Evolutionary conservation across 768 basidiomycete species (phyloP).

Genomic region (Rhodotorula taiwanensis): DNA sequence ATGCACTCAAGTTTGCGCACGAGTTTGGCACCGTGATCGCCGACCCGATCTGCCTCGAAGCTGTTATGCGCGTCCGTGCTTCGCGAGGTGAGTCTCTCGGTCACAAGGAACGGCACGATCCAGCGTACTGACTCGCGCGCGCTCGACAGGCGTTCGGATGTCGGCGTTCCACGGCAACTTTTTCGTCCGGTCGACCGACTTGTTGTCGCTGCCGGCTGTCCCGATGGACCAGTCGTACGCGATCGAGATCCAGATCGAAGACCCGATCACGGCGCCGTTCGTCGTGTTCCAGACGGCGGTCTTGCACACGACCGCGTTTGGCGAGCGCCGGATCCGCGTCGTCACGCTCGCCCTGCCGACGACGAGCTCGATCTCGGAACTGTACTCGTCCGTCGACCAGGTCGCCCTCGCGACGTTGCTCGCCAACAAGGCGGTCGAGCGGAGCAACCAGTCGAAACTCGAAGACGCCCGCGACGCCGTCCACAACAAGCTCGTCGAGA

Average conservation of each 20-base stretch:
- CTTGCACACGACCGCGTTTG: conserved; percentile 87
- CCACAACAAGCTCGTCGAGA: conserved; percentile 73
- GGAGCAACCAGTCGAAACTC: conserved; percentile 71
- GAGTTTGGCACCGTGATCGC: conserved; percentile 91
- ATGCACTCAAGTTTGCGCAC: conserved; percentile 95
- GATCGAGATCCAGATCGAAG: conserved; percentile 92
- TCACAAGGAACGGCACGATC: too few relatives aligned
- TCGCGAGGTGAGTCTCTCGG: conserved; percentile 61
- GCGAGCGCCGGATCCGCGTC: conserved; percentile 84
- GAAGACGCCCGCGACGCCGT: conserved; percentile 85
- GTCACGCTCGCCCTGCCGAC: conserved; percentile 80
- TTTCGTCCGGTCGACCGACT: conserved; percentile 93
- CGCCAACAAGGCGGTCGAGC: conserved; percentile 88
- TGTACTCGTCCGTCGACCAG: conserved; percentile 86
- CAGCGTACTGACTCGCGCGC: neutral
- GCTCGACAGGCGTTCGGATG: conserved; percentile 71
- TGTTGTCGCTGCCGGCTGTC: conserved; percentile 92
- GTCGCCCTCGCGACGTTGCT: conserved; percentile 74
- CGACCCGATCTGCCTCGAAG: conserved; percentile 91
- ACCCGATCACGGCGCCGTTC: conserved; percentile 79
- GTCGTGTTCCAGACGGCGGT: conserved; percentile 93
- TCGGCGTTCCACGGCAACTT: conserved; percentile 98
- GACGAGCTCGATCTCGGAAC: conserved; percentile 75
- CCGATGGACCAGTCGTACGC: conserved; percentile 92
- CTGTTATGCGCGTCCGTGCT: conserved; percentile 96